Evolutionary conservation across 352 stramenopile genomes (phyloP), one percentile per base, ranked within the genome.

Genomic region (Bremia lactucae): DNA sequence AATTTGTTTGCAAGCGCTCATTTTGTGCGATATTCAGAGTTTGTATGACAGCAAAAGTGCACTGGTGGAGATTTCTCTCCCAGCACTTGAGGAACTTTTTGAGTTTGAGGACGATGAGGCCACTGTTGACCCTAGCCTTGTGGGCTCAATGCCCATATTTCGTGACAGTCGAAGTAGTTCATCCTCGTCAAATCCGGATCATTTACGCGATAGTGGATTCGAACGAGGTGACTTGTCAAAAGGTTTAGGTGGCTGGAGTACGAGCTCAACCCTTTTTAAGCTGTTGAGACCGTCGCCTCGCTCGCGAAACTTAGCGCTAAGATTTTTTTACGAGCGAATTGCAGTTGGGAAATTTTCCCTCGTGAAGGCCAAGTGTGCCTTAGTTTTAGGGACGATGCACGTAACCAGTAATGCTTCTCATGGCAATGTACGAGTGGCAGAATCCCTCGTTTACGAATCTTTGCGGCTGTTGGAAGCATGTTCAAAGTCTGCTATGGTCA

Each of bases 91-190:
- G 4, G 74, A 89, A 44, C 48, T 87, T 13, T 65, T 89, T 2
- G 77, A 89, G 40, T 83, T 87, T 43, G 77, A 87, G 42, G 72
- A 87, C 6, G 77, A 89, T 14, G 74, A 87, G 21, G 59, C 59
- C 25, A 68, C 65, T 8, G 62, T 75, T 4, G 66, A 80, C n/a
- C 65, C 65, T 0, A 55, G 59, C 10, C 44, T 80, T 3, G 55
- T 77, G 29, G 68, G 68, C n/a, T 15, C 72, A 15, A 36, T 57
- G 39, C 62, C 55, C 19, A 31, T 49, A 36, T 50, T 55, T 52
- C 42, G 46, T 14, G 58, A 68, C 46, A 67, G 55, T 38, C 56
- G 55, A 6, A 72, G 57, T 31, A 72, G 58, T 25, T 72, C 57
- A 7, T 62, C 53, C 5, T 59, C 57, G 2, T 72, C 62, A 2